Evolutionary conservation across 23 red algal species (phyloP).

Genomic region (Gracilaria domingensis): DNA sequence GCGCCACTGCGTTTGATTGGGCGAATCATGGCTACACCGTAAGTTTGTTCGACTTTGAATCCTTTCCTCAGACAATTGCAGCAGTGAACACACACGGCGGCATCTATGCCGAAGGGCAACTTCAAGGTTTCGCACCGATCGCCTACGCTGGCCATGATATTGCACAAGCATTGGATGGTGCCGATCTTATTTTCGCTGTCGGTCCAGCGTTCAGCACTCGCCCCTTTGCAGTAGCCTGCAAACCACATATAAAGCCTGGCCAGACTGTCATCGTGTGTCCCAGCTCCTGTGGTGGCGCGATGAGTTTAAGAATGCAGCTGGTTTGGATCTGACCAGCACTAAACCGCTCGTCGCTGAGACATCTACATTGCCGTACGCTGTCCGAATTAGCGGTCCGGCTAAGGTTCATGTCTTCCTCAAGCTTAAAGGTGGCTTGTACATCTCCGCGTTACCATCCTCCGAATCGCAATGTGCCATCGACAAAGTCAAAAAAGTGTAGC

Average conservation of each 20-base stretch:
- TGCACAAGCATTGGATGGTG: not conserved
- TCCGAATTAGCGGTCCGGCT: not conserved
- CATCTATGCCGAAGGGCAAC: conserved; percentile 6
- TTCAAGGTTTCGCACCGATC: conserved; percentile 5
- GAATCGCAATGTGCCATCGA: not conserved
- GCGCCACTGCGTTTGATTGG: conserved; percentile 22
- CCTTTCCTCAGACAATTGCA: too few relatives aligned
- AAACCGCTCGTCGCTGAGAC: conserved; percentile 34
- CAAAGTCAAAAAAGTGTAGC: not conserved
- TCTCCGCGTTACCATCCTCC: not conserved
- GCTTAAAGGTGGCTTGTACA: conserved; percentile 10
- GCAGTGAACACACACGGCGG: too few relatives aligned
- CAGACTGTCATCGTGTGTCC: conserved; percentile 22
- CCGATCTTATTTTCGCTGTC: conserved; percentile 3
- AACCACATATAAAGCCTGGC: not conserved
- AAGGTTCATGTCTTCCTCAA: conserved; percentile 28
- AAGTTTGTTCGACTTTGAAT: conserved; percentile 27
- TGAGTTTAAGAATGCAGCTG: conserved; percentile 12
- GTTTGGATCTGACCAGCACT: not conserved
- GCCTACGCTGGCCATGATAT: conserved; percentile 19
- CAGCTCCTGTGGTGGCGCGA: conserved; percentile 23
- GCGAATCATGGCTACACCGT: conserved; percentile 10
- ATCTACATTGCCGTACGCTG: conserved; percentile 22
- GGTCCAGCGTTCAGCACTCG: conserved; percentile 22
- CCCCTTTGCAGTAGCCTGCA: conserved; percentile 19